Evolutionary conservation across 129 eudicot genomes (phyloP).

Genomic region (Centaurea solstitialis): DNA sequence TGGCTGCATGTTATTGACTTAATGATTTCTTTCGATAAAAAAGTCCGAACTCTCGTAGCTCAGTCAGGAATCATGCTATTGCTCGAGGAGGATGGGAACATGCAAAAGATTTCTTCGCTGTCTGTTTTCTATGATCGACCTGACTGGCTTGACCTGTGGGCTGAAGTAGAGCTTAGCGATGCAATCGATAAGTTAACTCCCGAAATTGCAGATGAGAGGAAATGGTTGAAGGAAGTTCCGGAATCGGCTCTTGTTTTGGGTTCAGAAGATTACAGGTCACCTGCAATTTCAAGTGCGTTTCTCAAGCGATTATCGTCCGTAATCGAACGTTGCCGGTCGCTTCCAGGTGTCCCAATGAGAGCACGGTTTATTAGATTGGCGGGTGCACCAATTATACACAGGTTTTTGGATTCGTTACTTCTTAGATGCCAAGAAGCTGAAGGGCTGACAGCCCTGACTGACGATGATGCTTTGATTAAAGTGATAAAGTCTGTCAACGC

Average conservation of each 20-base stretch:
- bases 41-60: slow-evolving; percentile 54
- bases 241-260: slow-evolving; percentile 49
- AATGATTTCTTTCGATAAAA: slow-evolving; percentile 88
- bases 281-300: slow-evolving; percentile 57
- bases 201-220: slow-evolving; percentile 72
- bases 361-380: slow-evolving; percentile 62
- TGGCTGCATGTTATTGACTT: slow-evolving; percentile 86
- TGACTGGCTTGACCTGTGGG: slow-evolving; percentile 95
- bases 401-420: slow-evolving; percentile 51
- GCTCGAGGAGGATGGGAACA: slow-evolving; percentile 57
- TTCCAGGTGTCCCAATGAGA: slow-evolving; percentile 59
- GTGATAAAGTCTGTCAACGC: slow-evolving; percentile 77
- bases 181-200: slow-evolving; percentile 51
- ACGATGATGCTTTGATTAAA: slow-evolving; percentile 66
- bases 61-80: slow-evolving; percentile 65
- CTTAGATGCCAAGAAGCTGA: slow-evolving; percentile 94
- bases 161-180: slow-evolving; percentile 74
- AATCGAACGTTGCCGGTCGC: slow-evolving; percentile 72
- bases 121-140: slow-evolving; percentile 92
- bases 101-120: slow-evolving; percentile 62
- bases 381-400: slow-evolving; percentile 60
- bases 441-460: slow-evolving; percentile 85
- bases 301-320: slow-evolving; percentile 52
- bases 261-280: slow-evolving; percentile 64
- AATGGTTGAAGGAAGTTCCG: slow-evolving; percentile 54